These are phyloP conservation scores for Lumnitzera littorea DNA, from an alignment of 345 rosid genomes.

Conservation along the genomic window DNA sequence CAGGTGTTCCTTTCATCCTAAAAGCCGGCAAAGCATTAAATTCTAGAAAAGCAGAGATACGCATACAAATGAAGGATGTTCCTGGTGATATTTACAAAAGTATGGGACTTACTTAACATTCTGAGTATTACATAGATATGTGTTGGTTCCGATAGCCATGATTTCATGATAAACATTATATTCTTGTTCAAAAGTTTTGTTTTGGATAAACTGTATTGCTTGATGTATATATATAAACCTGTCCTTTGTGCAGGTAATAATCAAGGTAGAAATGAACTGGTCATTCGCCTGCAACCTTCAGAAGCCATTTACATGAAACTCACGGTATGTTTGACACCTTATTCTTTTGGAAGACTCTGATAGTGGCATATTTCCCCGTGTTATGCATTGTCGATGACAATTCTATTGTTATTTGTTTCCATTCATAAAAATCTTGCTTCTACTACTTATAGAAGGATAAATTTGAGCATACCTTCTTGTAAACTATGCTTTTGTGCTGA, in stretches of 20 bases:
- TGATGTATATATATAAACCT: too few species aligned
- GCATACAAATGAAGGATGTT: constrained; percentile 95
- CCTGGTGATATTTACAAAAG: constrained; percentile 98
- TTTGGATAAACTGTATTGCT: too few species aligned
- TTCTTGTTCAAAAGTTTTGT: too few species aligned
- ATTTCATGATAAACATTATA: too few species aligned
- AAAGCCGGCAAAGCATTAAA: constrained; percentile 98
- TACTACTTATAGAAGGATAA: too few species aligned
- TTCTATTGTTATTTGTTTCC: too few species aligned
- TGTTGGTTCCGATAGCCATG: too few species aligned
- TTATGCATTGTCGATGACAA: too few species aligned
- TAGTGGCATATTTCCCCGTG: too few species aligned
- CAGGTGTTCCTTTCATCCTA: constrained; percentile 92
- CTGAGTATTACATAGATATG: not conserved
- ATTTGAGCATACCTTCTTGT: too few species aligned
- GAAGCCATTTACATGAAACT: constrained; percentile 99
- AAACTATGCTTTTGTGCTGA: too few species aligned
- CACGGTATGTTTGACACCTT: constrained; percentile 46
- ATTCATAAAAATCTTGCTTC: too few species aligned
- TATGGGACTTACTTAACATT: constrained; percentile 19
- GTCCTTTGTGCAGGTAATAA: constrained; percentile 45
- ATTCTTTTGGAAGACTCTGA: not conserved
- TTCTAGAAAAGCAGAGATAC: constrained; percentile 98
- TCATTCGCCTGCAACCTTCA: constrained; percentile 91
- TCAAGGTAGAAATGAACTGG: constrained; percentile 98